phyloP scores from a whole-genome alignment of 2,329 filamentous ascomycete species.

The Fusarium veterinarium region DNA sequence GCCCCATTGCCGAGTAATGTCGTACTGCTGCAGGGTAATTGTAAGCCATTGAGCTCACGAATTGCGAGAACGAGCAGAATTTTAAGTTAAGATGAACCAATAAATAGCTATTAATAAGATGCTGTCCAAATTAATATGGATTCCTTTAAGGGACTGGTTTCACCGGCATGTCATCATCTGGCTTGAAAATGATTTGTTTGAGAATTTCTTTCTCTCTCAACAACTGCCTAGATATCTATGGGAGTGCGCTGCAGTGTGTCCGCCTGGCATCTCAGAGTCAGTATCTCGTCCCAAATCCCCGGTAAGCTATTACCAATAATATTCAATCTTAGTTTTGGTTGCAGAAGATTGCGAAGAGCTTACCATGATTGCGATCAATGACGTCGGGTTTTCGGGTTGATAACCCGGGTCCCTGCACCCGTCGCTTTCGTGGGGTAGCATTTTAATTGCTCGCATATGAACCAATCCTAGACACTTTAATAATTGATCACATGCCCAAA shows the following conservation, averaged over 20 bases:
- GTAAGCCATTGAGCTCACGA: neutral
- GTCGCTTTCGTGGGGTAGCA: neutral
- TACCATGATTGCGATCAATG: neutral
- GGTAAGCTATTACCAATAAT: neutral
- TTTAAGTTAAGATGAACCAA: neutral
- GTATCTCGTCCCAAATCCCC: neutral
- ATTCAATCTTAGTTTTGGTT: neutral
- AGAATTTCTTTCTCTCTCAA: too few species aligned
- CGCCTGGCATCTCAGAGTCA: neutral
- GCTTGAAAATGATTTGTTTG: too few species aligned
- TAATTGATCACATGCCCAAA: neutral
- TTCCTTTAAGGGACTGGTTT: neutral
- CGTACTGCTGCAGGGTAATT: neutral
- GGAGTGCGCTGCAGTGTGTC: neutral
- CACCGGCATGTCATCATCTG: neutral
- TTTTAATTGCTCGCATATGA: neutral
- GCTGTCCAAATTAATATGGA: neutral
- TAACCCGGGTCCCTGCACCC: neutral
- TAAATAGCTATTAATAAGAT: neutral
- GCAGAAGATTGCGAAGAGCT: neutral
- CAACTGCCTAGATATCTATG: too few species aligned
- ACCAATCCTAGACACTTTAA: neutral
- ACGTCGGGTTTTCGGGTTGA: neutral
- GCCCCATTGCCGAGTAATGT: neutral
- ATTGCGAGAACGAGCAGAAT: neutral